These are phyloP conservation scores for Annulohypoxylon truncatum DNA, from an alignment of 2,329 filamentous ascomycete genomes.

Conservation along the genomic window DNA sequence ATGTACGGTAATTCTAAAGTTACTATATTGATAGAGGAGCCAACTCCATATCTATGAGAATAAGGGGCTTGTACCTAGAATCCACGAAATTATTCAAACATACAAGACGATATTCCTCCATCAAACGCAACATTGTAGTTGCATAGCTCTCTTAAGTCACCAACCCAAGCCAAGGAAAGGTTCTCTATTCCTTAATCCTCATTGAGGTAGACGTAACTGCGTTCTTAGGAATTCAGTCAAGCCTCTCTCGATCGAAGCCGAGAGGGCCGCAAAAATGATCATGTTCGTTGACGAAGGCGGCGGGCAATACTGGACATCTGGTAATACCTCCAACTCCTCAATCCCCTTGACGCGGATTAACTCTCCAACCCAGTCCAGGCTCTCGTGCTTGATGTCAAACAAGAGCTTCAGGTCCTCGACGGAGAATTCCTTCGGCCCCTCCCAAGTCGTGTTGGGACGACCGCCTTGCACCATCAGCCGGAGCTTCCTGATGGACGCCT, in stretches of 20 bases:
- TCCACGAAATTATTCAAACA: no score
- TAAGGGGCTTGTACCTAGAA: no score
- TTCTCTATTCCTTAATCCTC: background rate
- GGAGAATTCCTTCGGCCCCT: slow-evolving; percentile 58
- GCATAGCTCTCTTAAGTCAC: no score
- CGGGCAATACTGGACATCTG: slow-evolving; percentile 66
- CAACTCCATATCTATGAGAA: no score
- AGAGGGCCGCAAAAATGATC: slow-evolving; percentile 70
- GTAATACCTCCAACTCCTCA: slow-evolving; percentile 61
- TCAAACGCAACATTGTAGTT: no score
- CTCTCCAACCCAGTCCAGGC: slow-evolving; percentile 68
- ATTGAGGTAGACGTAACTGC: slow-evolving; percentile 48
- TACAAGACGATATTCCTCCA: no score
- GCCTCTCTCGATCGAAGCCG: slow-evolving; percentile 67
- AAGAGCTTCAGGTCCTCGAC: slow-evolving; percentile 61
- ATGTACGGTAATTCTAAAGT: no score
- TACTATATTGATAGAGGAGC: background rate
- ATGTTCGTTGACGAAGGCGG: slow-evolving; percentile 64
- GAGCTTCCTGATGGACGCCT: slow-evolving; percentile 56
- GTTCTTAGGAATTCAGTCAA: slow-evolving; percentile 64
- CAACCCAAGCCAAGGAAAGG: background rate
- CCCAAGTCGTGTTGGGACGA: slow-evolving; percentile 60
- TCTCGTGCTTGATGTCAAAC: slow-evolving; percentile 58
- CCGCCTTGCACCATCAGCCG: slow-evolving; percentile 67
- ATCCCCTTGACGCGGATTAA: slow-evolving; percentile 63